Percentiles rank a stretch among this genome's conserved stretches.
Evolutionary conservation across 1,139 yeast species (phyloP).

Genomic region (Saccharomyces pastorianus): DNA sequence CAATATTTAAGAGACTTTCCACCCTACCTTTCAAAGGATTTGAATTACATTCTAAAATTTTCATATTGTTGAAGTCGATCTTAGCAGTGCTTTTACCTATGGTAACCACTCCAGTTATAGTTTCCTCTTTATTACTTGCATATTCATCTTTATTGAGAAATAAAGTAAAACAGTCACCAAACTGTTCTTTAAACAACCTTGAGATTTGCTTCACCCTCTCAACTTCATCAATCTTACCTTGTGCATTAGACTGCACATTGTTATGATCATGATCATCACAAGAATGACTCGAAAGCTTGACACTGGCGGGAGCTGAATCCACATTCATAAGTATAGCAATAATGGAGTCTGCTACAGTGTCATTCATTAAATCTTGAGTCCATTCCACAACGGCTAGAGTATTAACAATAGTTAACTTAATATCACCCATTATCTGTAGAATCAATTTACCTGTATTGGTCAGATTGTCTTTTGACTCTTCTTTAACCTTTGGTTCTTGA

Average conservation of each 20-base stretch:
- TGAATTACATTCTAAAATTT: conserved; percentile 63
- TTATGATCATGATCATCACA: conserved; percentile 37
- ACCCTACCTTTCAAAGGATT: conserved; percentile 75
- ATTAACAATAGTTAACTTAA: conserved; percentile 45
- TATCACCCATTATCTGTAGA: conserved; percentile 42
- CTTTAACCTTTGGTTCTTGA: conserved; percentile 18
- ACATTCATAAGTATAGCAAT: conserved; percentile 84
- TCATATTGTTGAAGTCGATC: conserved; percentile 54
- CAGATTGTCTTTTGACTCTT: conserved; percentile 20
- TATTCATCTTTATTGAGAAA: conserved; percentile 32
- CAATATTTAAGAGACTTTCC: conserved; percentile 70
- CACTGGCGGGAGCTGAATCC: conserved; percentile 92
- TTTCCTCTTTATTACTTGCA: conserved; percentile 39
- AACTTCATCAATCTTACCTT: conserved; percentile 29
- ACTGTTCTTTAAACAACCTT: conserved; percentile 68
- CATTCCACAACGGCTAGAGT: conserved; percentile 67
- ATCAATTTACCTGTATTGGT: conserved; percentile 32
- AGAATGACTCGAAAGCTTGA: conserved; percentile 62
- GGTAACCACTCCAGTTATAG: conserved; percentile 34
- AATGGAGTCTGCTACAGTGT: conserved; percentile 89
- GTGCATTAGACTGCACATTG: not conserved
- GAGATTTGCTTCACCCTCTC: conserved; percentile 58
- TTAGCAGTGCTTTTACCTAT: conserved; percentile 72
- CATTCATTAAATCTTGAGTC: conserved; percentile 85
- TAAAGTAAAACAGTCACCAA: conserved; percentile 61